Evolutionary conservation across 441 rosid genomes (phyloP), one percentile per base, ranked within the genome.

Genomic region (Erodium trifolium): DNA sequence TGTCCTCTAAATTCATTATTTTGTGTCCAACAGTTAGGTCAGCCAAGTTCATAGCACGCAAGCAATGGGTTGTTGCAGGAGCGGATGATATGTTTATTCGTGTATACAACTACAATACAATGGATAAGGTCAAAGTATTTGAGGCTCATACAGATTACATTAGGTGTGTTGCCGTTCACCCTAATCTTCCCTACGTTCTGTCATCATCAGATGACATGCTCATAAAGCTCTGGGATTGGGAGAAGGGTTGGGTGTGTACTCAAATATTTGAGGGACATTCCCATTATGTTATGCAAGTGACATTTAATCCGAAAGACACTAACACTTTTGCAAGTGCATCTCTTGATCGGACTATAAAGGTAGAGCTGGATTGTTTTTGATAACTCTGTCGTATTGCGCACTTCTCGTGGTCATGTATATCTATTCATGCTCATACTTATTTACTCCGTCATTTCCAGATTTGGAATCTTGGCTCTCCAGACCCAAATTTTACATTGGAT

Each of bases 151-250:
- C 82, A 0, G 98, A 92, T 77, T 92, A 73, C 87, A 90, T 92
- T 70, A 83, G 98, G 74, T 78, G 87, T 43, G 81, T 92, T 47
- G 82, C 84, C 41, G 88, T 87, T 72, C 96, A 90, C 78, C 96
- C 92, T 31, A 82, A 89, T 8, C 89, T 86, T 73, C 89, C 98
- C 1, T 85, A 75, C 69, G 85, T 90, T 80, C 76, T 92, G 65
- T 90, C 98, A 67, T 84, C 92, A 17, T 88, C 96, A 14, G 95
- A 90, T 81, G 96, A 92, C 81, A 88, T 67, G 90, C 87, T 85
- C 63, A 87, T 92, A 68, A 92, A 90, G 82, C 85, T 88, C 69
- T 92, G 97, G 98, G 92, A 92, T 70, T 92, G 98, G 98, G 98
- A 92, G 70, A 88, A 88, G 78, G 91, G 84, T 66, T 92, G 98